Conservation (phyloP, 1,139 yeast species). For the Fermentozyma sake region DNA sequence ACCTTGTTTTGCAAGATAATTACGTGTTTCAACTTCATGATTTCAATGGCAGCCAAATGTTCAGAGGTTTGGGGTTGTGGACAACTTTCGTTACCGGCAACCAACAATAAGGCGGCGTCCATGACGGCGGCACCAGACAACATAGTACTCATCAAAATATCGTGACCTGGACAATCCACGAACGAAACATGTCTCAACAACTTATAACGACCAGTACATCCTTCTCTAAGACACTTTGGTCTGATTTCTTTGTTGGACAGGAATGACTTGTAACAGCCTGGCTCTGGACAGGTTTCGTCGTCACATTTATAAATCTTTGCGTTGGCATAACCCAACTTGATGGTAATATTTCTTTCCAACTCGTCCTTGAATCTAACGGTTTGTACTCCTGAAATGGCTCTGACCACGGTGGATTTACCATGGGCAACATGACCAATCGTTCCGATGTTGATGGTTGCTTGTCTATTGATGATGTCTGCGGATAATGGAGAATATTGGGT, state of each 20-base stretch:
- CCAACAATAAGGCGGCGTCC: constrained; percentile 96
- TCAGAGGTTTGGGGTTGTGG: constrained; percentile 99
- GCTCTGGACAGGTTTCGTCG: constrained; percentile 83
- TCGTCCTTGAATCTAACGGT: constrained; percentile 98
- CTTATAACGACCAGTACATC: constrained; percentile 79
- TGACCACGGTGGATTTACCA: constrained; percentile 97
- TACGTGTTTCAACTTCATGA: constrained; percentile 96
- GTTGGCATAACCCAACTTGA: constrained; percentile 96
- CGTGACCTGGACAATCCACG: constrained; percentile 99
- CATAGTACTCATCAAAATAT: constrained; percentile 99
- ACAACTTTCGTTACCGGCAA: constrained; percentile 98
- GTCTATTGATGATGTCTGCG: constrained; percentile 95
- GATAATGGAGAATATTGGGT: constrained; percentile 75
- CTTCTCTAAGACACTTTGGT: constrained; percentile 86
- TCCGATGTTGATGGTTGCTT: constrained; percentile 98
- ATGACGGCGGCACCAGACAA: constrained; percentile 99
- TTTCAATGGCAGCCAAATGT: constrained; percentile 98
- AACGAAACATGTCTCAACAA: constrained; percentile 95
- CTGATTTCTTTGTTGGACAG: constrained; percentile 91
- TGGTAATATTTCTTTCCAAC: constrained; percentile 97
- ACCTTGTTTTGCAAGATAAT: constrained; percentile 96
- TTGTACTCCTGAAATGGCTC: constrained; percentile 98
- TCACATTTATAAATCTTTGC: constrained; percentile 96
- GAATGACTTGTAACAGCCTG: constrained; percentile 91
- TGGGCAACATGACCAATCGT: constrained; percentile 99